These are phyloP conservation scores for Limnomonas spitsbergensis DNA, from an alignment of 139 green algal species.

Conservation along the genomic window DNA sequence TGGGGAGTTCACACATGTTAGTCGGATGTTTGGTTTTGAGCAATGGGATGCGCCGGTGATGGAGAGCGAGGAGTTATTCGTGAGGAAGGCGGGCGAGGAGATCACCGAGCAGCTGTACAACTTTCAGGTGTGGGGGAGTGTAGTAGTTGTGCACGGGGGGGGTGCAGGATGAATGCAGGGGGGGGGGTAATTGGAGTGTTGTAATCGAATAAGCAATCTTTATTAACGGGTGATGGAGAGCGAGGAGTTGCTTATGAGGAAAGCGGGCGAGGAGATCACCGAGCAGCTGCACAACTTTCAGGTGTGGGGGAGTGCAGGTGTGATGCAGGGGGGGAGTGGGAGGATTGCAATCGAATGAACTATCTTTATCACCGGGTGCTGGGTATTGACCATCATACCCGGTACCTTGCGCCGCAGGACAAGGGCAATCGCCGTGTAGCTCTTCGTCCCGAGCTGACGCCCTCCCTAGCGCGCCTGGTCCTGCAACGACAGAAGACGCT, in stretches of 20 bases:
- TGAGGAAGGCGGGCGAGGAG: conserved; percentile 96
- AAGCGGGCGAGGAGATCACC: conserved; percentile 97
- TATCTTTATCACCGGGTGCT: no score
- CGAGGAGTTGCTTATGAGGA: conserved; percentile 94
- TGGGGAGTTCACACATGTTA: conserved; percentile 69
- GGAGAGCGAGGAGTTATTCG: conserved; percentile 94
- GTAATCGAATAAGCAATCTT: no score
- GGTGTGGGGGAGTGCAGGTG: conserved; percentile 24
- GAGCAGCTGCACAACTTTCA: conserved; percentile 97
- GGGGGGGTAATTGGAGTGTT: no score
- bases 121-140: conserved; percentile 69
- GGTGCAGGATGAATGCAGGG: not conserved
- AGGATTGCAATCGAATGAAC: no score
- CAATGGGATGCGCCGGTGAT: conserved; percentile 93
- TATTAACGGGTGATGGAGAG: conserved; percentile 95
- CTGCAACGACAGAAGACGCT: conserved; percentile 67
- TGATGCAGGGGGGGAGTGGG: not conserved
- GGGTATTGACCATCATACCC: no score
- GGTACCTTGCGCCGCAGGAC: conserved; percentile 63
- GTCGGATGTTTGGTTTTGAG: conserved; percentile 82
- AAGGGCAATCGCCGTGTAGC: conserved; percentile 86
- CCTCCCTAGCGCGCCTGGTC: conserved; percentile 78
- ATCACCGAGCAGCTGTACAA: conserved; percentile 97
- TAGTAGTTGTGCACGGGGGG: not conserved
- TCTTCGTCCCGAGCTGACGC: conserved; percentile 94